Evolutionary conservation across 2,329 filamentous ascomycete species (phyloP), one percentile per base, ranked within the genome.

Genomic region (Diaporthe citri): DNA sequence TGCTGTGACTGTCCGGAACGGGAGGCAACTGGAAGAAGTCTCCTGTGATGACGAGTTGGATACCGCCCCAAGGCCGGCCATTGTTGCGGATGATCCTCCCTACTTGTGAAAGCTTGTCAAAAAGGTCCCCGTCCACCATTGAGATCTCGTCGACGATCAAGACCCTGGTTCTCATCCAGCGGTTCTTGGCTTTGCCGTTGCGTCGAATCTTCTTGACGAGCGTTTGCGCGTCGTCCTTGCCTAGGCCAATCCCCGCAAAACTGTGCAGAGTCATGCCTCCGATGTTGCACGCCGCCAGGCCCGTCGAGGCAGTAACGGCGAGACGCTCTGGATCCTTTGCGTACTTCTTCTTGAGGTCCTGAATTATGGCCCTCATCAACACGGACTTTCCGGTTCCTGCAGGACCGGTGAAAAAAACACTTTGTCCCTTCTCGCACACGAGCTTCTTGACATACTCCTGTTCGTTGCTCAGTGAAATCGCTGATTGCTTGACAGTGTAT

Each of bases 1-100:
- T 85, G 71, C 92, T 91, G 56, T 90, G 91, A 55, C 87, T 87
- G 48, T 98, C 96, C 1, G 96, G 96, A 1, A 99, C 97, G 0
- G 97, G 97, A 0, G 97, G 97, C 4, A 99, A 86, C 82, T 99
- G 97, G 84, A 99, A 99, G 85, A 99, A 99, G 81, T 99, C 97
- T 4, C 97, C 97, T 0, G 97, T 99, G 75, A 99, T 94, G 74
- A 99, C 91, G 41, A 99, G 89, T 79, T 99, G 97, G 60, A 99
- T 98, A 7, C 97, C 97, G 72, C 97, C 97, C 87, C 98, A 99
- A 0, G 97, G 94, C 13, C 95, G 90, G 13, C 95, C 96, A 79
- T 98, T 98, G 81, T 97, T 98, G 72, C 96, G 92, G 76, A 99
- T 92, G 4, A 88, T 91, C 73, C 96, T 91, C 20, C 96, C 96